Conservation (phyloP, 2,329 filamentous ascomycete species). For the Chrysosporium queenslandicum region DNA sequence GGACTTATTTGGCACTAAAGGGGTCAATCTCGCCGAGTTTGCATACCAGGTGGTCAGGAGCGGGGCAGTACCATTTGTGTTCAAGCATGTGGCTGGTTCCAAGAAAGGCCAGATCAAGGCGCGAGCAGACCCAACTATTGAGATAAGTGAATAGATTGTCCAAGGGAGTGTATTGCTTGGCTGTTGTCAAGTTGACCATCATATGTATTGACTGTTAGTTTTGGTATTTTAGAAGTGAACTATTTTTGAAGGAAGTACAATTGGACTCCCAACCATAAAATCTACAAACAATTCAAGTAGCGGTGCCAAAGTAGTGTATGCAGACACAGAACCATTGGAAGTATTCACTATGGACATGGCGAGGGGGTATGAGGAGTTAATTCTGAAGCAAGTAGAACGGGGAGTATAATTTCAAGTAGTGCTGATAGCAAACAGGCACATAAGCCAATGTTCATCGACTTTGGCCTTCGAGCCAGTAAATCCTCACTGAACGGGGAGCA, state of each 20-base stretch:
- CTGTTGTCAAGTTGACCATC: too few species aligned
- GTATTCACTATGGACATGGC: constrained; percentile 30
- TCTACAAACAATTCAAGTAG: constrained; percentile 43
- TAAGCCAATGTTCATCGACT: too few species aligned
- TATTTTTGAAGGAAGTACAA: too few species aligned
- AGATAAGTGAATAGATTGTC: too few species aligned
- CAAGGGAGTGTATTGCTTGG: too few species aligned
- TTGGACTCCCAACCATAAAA: constrained; percentile 38
- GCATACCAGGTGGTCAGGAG: neutral
- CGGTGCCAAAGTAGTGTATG: constrained; percentile 32
- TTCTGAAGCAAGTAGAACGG: constrained; percentile 23
- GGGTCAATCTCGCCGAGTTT: neutral
- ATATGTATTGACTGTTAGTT: too few species aligned
- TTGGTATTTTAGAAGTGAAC: too few species aligned
- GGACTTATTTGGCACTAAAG: neutral
- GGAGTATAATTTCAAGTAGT: constrained; percentile 34
- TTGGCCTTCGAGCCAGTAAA: too few species aligned
- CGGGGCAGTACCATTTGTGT: neutral
- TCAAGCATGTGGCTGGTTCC: neutral
- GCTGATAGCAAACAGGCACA: constrained; percentile 38
- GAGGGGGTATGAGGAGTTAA: constrained; percentile 31
- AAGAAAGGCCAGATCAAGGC: too few species aligned
- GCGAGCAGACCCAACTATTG: too few species aligned
- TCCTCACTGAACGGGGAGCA: too few species aligned
- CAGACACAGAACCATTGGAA: constrained; percentile 30